Conservation (phyloP, 331 rosid genomes). For the Spiraea crenata region DNA sequence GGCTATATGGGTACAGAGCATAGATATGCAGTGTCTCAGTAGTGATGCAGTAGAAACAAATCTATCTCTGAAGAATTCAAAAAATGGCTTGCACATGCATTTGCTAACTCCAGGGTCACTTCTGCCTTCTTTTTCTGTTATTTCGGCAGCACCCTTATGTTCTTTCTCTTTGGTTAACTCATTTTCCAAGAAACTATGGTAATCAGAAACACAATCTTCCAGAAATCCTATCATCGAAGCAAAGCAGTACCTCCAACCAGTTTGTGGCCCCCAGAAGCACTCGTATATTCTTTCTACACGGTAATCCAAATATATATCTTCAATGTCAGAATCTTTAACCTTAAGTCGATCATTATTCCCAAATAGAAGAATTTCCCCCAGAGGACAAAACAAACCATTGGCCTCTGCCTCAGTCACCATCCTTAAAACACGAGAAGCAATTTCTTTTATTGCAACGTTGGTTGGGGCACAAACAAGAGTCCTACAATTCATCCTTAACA, state of each 20-base stretch:
- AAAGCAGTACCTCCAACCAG: constrained; percentile 15
- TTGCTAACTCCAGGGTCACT: constrained; percentile 15
- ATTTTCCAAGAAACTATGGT: constrained; percentile 7
- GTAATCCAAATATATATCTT: constrained; percentile 10
- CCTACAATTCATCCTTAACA: constrained; percentile 34
- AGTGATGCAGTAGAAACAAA: too few relatives aligned
- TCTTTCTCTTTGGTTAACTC: not conserved
- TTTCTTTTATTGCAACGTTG: constrained; percentile 31
- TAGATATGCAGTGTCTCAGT: constrained; percentile 34
- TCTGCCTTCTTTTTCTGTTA: constrained; percentile 1
- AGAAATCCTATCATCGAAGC: constrained; percentile 52
- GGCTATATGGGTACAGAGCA: constrained; percentile 49
- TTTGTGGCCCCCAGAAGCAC: constrained; percentile 43
- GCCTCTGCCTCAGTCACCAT: constrained; percentile 19
- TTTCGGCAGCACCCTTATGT: constrained; percentile 4
- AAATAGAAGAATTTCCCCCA: too few relatives aligned
- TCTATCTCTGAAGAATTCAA: too few relatives aligned
- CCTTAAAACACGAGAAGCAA: constrained; percentile 47
- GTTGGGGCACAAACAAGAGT: too few relatives aligned
- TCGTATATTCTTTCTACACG: constrained; percentile 36
- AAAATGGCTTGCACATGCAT: constrained; percentile 14
- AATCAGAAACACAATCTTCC: constrained; percentile 54
- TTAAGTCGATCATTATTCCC: too few relatives aligned
- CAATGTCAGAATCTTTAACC: too few relatives aligned
- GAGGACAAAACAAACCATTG: too few relatives aligned